Conservation (phyloP, 2,329 filamentous ascomycete genomes). For the Aspergillus oerlinghausenensis region DNA sequence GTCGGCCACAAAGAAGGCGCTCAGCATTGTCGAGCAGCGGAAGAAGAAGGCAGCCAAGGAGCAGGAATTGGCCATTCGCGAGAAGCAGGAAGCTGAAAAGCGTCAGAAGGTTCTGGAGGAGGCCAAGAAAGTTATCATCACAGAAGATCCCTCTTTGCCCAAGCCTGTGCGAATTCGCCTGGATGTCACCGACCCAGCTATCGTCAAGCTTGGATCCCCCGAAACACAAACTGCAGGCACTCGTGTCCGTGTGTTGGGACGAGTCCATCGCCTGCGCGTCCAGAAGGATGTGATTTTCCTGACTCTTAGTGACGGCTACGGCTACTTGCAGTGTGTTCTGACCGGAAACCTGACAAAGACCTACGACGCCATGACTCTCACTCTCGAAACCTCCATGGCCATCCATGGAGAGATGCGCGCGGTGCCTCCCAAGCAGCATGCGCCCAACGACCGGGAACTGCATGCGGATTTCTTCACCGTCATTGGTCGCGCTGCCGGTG, state of each 20-base stretch:
- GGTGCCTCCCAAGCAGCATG: constrained; percentile 71
- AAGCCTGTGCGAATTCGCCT: constrained; percentile 71
- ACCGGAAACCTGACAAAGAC: constrained; percentile 79
- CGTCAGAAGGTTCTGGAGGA: constrained; percentile 70
- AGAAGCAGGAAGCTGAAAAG: constrained; percentile 68
- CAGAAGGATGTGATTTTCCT: constrained; percentile 86
- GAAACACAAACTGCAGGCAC: constrained; percentile 61
- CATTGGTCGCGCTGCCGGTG: constrained; percentile 72
- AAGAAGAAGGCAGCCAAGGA: constrained; percentile 83
- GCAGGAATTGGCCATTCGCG: constrained; percentile 64
- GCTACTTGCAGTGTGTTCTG: constrained; percentile 78
- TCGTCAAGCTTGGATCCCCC: constrained; percentile 52
- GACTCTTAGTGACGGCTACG: constrained; percentile 79
- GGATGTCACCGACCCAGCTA: constrained; percentile 60
- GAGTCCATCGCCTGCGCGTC: constrained; percentile 73
- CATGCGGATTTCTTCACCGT: constrained; percentile 87
- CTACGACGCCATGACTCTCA: constrained; percentile 84
- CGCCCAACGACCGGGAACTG: constrained; percentile 79
- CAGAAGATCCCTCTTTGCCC: constrained; percentile 68
- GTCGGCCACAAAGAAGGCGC: constrained; percentile 79
- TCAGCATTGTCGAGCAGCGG: constrained; percentile 66
- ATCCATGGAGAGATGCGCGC: constrained; percentile 79
- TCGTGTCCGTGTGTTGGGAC: constrained; percentile 73
- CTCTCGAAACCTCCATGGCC: constrained; percentile 80
- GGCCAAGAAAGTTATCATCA: constrained; percentile 70